Evolutionary conservation across 75 land plant species (phyloP), one percentile per base, ranked within the genome.

Genomic region (Isoetes taiwanensis): DNA sequence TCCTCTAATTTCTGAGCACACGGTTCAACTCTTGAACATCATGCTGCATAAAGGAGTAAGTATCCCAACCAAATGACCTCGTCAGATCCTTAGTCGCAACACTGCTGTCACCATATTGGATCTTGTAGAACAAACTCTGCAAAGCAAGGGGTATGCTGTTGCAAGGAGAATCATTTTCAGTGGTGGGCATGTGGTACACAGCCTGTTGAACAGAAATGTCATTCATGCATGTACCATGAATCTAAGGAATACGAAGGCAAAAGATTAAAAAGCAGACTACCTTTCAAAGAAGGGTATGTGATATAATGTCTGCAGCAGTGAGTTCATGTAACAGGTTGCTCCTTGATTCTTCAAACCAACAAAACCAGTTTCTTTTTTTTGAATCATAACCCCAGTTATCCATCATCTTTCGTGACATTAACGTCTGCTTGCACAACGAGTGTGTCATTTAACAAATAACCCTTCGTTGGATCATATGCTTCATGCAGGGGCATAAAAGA

Each of bases 271-370:
- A 34, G 17, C 27, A n/a, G 2, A 52, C 29, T 54, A 91, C 97
- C 97, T 91, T 91, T 54, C 97, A 32, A 91, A 91, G 52, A 80
- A 91, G 30, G 89, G 83, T 58, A 91, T 84, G 65, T 91, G 97
- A 41, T 76, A 91, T 58, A 91, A 48, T 29, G 94, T 86, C 35
- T 91, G 97, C 26, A 91, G 85, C 56, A 91, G 88, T 46, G 97
- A 91, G 57, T 87, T 91, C 95, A 91, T 91, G 66, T 91, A 91
- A 61, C 97, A 91, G 0, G 97, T 91, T 3, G 97, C 97, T 37
- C 97, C 97, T 63, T 91, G 97, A 61, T 91, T 91, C 77, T 91
- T 91, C 43, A 91, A 74, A 29, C 97, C 97, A 37, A 91, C 95
- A 78, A 68, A 91, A 16, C 97, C 97, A 56, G 97, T 91, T 56